phyloP scores from a whole-genome alignment of 2,329 filamentous ascomycete species.

The Penicillium sp. region DNA sequence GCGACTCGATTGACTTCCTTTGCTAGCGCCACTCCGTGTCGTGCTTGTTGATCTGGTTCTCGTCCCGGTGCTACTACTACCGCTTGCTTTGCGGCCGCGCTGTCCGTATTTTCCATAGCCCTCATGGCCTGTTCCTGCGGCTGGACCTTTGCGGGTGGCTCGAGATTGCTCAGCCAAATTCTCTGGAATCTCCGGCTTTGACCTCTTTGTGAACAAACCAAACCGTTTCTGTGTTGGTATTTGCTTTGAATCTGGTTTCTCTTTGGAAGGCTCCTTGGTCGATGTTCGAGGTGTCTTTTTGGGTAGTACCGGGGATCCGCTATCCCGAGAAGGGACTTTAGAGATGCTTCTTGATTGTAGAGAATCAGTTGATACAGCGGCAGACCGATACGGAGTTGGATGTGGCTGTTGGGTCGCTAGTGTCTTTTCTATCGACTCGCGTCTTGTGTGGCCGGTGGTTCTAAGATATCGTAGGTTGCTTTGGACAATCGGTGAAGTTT shows the following conservation, averaged over 20 bases:
- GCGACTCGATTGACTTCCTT: slow-evolving; percentile 41
- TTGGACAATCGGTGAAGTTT: slow-evolving; percentile 54
- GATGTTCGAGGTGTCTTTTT: slow-evolving; percentile 39
- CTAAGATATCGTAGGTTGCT: slow-evolving; percentile 54
- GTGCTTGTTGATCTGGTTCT: slow-evolving; percentile 44
- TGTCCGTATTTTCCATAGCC: slow-evolving; percentile 50
- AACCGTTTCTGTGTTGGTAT: slow-evolving; percentile 60
- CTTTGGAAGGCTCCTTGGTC: slow-evolving; percentile 25
- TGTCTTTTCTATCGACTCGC: slow-evolving; percentile 48
- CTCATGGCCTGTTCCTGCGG: slow-evolving; percentile 91
- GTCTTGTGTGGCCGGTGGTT: slow-evolving; percentile 50
- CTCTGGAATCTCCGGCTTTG: slow-evolving; percentile 60
- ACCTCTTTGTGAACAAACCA: slow-evolving; percentile 71
- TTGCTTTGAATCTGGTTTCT: slow-evolving; percentile 31
- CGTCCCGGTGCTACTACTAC: slow-evolving; percentile 39
- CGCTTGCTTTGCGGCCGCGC: slow-evolving; percentile 45
- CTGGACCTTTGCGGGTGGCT: slow-evolving; percentile 68
- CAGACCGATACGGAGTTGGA: slow-evolving; percentile 31
- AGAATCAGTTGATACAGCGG: slow-evolving; percentile 39
- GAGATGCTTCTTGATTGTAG: slow-evolving; percentile 34
- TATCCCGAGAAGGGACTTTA: slow-evolving; percentile 33
- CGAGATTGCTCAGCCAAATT: slow-evolving; percentile 54
- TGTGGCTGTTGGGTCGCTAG: slow-evolving; percentile 32
- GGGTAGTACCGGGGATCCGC: slow-evolving; percentile 30
- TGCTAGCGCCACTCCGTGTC: slow-evolving; percentile 38